Evolutionary conservation across 176 grass and related monocot genomes (phyloP).

Genomic region (Raddia guianensis): DNA sequence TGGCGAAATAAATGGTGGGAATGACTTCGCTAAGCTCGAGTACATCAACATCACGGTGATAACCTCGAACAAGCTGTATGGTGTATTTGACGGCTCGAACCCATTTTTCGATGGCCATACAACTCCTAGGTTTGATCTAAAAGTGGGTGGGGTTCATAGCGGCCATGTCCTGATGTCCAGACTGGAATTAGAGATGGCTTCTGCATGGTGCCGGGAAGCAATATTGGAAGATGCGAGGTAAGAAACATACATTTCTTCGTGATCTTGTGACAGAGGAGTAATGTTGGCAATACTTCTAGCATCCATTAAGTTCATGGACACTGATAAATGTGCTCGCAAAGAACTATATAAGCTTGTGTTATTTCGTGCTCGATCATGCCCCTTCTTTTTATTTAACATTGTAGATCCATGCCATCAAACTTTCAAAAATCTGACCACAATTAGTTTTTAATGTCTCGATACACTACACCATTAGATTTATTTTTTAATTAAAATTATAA

Average conservation of each 20-base stretch:
- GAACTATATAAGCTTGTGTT: no score
- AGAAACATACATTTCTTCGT: neutral
- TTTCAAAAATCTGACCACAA: no score
- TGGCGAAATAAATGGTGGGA: constrained; percentile 43
- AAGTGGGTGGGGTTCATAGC: constrained; percentile 56
- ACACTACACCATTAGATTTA: no score
- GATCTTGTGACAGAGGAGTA: neutral
- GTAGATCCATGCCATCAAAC: no score
- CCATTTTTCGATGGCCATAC: constrained; percentile 59
- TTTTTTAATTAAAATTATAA: no score
- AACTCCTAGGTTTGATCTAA: constrained; percentile 57
- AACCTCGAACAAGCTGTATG: constrained; percentile 66
- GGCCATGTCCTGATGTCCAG: constrained; percentile 90
- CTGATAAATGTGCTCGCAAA: neutral
- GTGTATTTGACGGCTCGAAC: constrained; percentile 53
- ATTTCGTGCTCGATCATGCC: no score
- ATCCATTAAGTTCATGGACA: neutral
- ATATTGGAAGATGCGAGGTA: constrained; percentile 71
- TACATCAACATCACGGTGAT: constrained; percentile 70
- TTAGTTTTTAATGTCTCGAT: no score
- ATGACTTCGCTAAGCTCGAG: constrained; percentile 73
- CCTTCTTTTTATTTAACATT: neutral
- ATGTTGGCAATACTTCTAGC: neutral
- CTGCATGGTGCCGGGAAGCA: constrained; percentile 50
- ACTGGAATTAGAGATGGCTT: constrained; percentile 62